Conservation (phyloP, 495 filamentous ascomycete genomes). For the Evernia prunastri region DNA sequence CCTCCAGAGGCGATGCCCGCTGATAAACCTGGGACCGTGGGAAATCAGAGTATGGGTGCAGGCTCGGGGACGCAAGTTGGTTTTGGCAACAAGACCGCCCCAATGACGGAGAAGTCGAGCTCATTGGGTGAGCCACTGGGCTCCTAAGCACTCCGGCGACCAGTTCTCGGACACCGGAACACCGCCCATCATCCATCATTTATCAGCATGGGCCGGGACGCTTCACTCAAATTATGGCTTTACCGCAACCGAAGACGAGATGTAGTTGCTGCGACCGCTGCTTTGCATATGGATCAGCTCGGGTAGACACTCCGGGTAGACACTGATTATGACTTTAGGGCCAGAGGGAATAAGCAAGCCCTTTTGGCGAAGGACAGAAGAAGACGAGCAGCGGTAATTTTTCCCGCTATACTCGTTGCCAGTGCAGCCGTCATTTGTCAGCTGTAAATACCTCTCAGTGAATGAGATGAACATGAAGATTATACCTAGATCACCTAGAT, state of each 20-base stretch:
- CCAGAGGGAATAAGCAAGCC: neutral
- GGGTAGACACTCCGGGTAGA: neutral
- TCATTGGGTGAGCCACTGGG: conserved; percentile 34
- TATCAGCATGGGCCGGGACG: neutral
- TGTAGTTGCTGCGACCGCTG: neutral
- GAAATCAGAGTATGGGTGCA: conserved; percentile 24
- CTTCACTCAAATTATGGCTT: neutral
- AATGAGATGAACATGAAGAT: neutral
- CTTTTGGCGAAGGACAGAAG: neutral
- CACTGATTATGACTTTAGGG: neutral
- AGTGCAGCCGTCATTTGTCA: neutral
- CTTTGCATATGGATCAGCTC: neutral
- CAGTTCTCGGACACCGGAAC: neutral
- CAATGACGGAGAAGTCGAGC: conserved; percentile 27
- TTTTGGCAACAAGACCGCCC: conserved; percentile 32
- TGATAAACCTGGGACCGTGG: conserved; percentile 19
- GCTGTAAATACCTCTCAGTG: neutral
- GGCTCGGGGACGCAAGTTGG: conserved; percentile 30
- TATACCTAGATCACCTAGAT: too few species aligned
- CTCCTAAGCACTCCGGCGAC: conserved; percentile 5
- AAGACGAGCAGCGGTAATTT: neutral
- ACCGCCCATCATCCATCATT: neutral
- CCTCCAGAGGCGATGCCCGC: conserved; percentile 33
- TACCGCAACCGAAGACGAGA: neutral
- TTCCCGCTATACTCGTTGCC: neutral